Percentiles rank a stretch among this genome's conserved stretches.
These are phyloP conservation scores for Ophiostoma ulmi DNA, from an alignment of 2,329 filamentous ascomycete genomes.

Conservation along the genomic window DNA sequence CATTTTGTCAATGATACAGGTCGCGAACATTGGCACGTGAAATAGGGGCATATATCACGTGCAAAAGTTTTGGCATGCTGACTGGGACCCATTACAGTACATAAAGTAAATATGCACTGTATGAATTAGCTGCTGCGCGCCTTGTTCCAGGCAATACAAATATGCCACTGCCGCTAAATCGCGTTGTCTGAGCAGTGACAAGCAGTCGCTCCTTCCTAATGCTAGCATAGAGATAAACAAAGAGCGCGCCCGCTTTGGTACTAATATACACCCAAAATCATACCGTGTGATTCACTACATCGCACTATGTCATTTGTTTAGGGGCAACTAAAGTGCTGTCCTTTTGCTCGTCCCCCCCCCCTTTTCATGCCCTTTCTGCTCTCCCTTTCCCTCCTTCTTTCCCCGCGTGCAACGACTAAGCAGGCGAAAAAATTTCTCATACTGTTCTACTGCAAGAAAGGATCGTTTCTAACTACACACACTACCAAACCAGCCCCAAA, in stretches of 20 bases:
- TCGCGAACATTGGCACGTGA: neutral
- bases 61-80: neutral
- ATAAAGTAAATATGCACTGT: neutral
- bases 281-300: neutral
- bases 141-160: neutral
- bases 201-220: neutral
- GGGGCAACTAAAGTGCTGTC: neutral
- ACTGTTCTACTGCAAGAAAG: conserved; percentile 13
- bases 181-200: neutral
- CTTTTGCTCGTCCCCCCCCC: neutral
- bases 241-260: neutral
- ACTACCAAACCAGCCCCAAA: conserved; percentile 15
- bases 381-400: conserved; percentile 13
- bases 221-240: neutral
- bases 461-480: conserved; percentile 13
- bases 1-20: neutral
- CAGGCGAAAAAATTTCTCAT: conserved; percentile 21
- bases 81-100: neutral
- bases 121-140: neutral
- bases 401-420: conserved; percentile 17
- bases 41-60: neutral
- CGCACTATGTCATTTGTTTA: neutral
- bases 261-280: neutral
- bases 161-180: neutral
- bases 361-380: neutral